Conservation (phyloP, 2,329 filamentous ascomycete genomes). For the Colletotrichum gloeosporioides region DNA sequence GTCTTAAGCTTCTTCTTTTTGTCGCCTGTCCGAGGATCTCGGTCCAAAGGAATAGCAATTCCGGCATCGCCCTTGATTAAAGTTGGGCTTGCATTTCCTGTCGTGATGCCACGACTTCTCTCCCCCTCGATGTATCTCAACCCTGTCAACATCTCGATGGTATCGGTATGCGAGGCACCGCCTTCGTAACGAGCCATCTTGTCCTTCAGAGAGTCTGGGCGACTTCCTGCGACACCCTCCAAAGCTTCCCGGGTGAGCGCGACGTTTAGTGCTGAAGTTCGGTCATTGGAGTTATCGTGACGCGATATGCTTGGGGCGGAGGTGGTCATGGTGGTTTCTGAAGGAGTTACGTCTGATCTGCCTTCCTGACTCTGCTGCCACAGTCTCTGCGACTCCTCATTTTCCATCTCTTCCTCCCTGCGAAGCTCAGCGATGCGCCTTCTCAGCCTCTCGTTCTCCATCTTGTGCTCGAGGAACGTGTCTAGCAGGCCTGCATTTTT, state of each 20-base stretch:
- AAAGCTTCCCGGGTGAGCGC: slow-evolving; percentile 81
- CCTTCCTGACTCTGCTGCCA: slow-evolving; percentile 65
- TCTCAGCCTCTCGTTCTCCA: slow-evolving; percentile 88
- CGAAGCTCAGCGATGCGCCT: slow-evolving; percentile 86
- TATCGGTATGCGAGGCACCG: slow-evolving; percentile 73
- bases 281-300: slow-evolving; percentile 70
- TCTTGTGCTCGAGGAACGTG: slow-evolving; percentile 95
- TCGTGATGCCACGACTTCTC: slow-evolving; percentile 85
- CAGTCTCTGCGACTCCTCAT: slow-evolving; percentile 67
- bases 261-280: slow-evolving; percentile 63
- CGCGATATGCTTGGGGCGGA: slow-evolving; percentile 29
- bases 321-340: slow-evolving; percentile 48
- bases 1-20: slow-evolving; percentile 91
- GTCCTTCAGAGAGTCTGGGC: slow-evolving; percentile 79
- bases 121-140: slow-evolving; percentile 88
- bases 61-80: slow-evolving; percentile 86
- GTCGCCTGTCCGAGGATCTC: slow-evolving; percentile 73
- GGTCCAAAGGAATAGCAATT: slow-evolving; percentile 82
- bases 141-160: slow-evolving; percentile 92
- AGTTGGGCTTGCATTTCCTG: slow-evolving; percentile 80
- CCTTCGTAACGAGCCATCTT: slow-evolving; percentile 86
- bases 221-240: slow-evolving; percentile 71
- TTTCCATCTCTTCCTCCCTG: slow-evolving; percentile 83
- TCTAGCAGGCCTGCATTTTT: slow-evolving; percentile 86
- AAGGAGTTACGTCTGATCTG: slow-evolving; percentile 57